Conservation (phyloP, 352 stramenopile genomes). For the Lagenidium giganteum region DNA sequence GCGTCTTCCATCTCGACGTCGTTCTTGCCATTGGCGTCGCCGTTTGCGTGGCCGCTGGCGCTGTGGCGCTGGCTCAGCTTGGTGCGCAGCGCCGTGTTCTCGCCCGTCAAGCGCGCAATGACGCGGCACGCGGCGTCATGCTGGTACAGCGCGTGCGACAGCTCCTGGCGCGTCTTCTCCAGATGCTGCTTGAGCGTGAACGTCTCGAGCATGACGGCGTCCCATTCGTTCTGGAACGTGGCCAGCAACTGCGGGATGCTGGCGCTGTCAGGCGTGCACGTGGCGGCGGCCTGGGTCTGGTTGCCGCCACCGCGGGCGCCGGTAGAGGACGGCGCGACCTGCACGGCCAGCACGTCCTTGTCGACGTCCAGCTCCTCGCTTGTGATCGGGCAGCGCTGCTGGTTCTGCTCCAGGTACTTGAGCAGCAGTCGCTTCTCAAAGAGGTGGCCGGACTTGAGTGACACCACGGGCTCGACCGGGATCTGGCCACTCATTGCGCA, state of each 20-base stretch:
- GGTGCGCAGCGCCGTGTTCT: constrained; percentile 49
- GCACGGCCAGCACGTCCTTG: constrained; percentile 62
- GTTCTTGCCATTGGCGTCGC: no score
- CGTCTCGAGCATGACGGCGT: constrained; percentile 92
- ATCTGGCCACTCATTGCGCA: constrained; percentile 82
- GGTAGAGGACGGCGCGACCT: constrained; percentile 18
- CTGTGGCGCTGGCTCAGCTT: constrained; percentile 18
- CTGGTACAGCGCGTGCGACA: constrained; percentile 94
- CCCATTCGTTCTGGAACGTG: constrained; percentile 91
- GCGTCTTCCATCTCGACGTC: constrained; percentile 44
- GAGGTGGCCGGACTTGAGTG: constrained; percentile 77
- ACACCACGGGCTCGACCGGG: constrained; percentile 77
- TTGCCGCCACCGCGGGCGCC: neutral
- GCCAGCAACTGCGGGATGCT: constrained; percentile 62
- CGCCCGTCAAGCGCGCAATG: constrained; percentile 88
- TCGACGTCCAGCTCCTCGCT: constrained; percentile 48
- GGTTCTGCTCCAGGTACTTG: constrained; percentile 70
- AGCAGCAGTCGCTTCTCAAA: constrained; percentile 87
- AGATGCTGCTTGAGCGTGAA: constrained; percentile 93
- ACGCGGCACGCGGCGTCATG: constrained; percentile 95
- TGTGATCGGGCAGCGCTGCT: constrained; percentile 71
- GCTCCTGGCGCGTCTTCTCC: constrained; percentile 92
- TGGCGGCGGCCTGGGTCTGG: constrained; percentile 2
- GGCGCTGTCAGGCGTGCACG: constrained; percentile 34
- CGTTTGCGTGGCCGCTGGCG: constrained; percentile 12